phyloP scores from a whole-genome alignment of 2,329 filamentous ascomycete genomes.

The Berkeleyomyces rouxiae region DNA sequence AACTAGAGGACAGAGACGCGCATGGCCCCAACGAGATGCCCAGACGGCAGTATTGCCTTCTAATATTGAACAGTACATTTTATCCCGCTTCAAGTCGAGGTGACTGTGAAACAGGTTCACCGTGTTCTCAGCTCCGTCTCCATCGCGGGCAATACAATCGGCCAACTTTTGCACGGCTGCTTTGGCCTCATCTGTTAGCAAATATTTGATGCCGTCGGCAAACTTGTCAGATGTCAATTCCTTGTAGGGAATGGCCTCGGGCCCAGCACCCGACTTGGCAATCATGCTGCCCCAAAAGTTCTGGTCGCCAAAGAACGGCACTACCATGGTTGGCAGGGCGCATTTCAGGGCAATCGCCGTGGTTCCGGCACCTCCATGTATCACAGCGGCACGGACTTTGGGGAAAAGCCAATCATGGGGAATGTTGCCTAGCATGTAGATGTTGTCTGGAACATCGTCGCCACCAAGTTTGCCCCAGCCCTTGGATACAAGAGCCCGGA shows the following conservation, averaged over 20 bases:
- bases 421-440: constrained; percentile 57
- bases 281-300: constrained; percentile 64
- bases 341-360: constrained; percentile 58
- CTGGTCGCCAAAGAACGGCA: constrained; percentile 68
- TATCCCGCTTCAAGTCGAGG: constrained; percentile 32
- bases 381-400: constrained; percentile 46
- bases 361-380: constrained; percentile 65
- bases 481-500: constrained; percentile 55
- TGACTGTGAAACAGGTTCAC: constrained; percentile 49
- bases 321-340: constrained; percentile 56
- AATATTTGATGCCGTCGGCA: constrained; percentile 53
- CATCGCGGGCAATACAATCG: constrained; percentile 40
- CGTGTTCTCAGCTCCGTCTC: constrained; percentile 54
- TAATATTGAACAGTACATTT: constrained; percentile 50
- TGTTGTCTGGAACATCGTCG: constrained; percentile 39
- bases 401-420: constrained; percentile 68
- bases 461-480: constrained; percentile 59
- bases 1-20: constrained; percentile 46
- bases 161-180: constrained; percentile 43
- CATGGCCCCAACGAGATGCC: constrained; percentile 42
- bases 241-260: constrained; percentile 52
- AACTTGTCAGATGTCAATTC: constrained; percentile 44
- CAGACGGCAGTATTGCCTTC: constrained; percentile 47
- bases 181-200: constrained; percentile 43
- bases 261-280: constrained; percentile 44